Evolutionary conservation across 768 basidiomycete species (phyloP).

Genomic region (Sporobolomyces pararoseus): DNA sequence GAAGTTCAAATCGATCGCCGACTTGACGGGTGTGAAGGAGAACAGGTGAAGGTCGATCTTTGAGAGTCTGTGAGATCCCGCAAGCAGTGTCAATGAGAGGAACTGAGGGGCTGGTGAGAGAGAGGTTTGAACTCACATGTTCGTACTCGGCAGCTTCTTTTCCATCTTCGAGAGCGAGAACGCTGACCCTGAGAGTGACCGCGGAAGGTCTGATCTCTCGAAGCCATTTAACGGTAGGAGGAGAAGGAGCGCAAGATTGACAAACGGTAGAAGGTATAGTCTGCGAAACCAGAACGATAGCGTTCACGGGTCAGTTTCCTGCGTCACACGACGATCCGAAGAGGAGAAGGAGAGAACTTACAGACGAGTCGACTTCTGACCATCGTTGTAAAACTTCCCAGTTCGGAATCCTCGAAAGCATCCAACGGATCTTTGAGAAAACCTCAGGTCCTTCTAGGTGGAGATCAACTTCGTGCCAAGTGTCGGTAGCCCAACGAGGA

Average conservation of each 20-base stretch:
- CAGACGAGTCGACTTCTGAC: slow-evolving; percentile 58
- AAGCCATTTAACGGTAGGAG: slow-evolving; percentile 72
- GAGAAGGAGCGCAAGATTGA: slow-evolving; percentile 64
- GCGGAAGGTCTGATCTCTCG: slow-evolving; percentile 31
- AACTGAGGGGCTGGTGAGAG: neutral
- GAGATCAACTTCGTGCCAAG: slow-evolving; percentile 78
- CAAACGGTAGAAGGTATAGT: slow-evolving; percentile 5
- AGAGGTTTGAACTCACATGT: slow-evolving; percentile 52
- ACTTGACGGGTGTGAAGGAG: slow-evolving; percentile 70
- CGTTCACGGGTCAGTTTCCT: too few species aligned
- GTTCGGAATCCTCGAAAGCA: slow-evolving; percentile 74
- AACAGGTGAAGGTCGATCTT: slow-evolving; percentile 78
- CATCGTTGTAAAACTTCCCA: slow-evolving; percentile 68
- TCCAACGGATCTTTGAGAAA: slow-evolving; percentile 79
- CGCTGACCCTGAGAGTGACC: slow-evolving; percentile 57
- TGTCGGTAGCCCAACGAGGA: slow-evolving; percentile 67
- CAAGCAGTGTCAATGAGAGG: neutral
- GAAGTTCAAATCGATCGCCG: slow-evolving; percentile 59
- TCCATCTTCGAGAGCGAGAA: slow-evolving; percentile 73
- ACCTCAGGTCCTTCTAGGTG: slow-evolving; percentile 70
- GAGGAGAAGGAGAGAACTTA: neutral
- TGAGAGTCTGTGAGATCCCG: slow-evolving; percentile 56
- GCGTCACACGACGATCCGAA: neutral
- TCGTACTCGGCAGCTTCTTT: slow-evolving; percentile 85
- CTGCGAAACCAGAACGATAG: slow-evolving; percentile 2